Base-by-base conservation (phyloP, 1,139 yeast species). In the Hemisphaericaspora lyxosophila region DNA sequence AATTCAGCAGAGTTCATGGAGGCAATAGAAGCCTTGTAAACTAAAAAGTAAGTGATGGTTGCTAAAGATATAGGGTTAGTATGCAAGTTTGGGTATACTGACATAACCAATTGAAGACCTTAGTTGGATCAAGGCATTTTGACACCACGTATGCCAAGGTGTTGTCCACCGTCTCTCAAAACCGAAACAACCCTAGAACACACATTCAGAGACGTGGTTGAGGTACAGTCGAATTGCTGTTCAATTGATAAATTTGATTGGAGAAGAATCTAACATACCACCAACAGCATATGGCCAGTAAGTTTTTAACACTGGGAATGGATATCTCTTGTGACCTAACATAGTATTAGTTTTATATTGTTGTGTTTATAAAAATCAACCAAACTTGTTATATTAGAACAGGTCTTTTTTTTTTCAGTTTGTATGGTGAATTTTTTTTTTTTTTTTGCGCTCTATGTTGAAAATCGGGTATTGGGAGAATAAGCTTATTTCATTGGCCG, bases 251-350 rank as follows among this genome's bases (percentile, higher is more conserved):
- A 8, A 20, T 11, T 20, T 11, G 3, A 8, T 11, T 4, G 4
- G 23, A 8, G 3, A 14, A 28, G 11, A 5, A 19, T 18, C 4
- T 20, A 26, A 71, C 77, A 62, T 71, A 71, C 77, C 75, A 57
- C 76, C 76, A 52, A 64, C 63, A 42, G 69, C 73, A 48, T 68
- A 71, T 53, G 77, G 77, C 77, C 77, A 71, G 62, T 60, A 67
- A 50, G 60, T 55, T 54, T 70, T 71, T 50, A 68, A 59, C 49
- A 70, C 67, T 52, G 77, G 77, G 50, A 75, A 69, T 50, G 73
- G 63, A 54, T 64, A 70, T 60, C 57, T 65, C 43, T 55, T 52
- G 46, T 49, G 44, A 13, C 45, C 39, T 3, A 20, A 20, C 51
- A 47, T 47, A 31, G 26, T 27, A 20, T 26, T n/a, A n/a, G n/a